Percentiles rank a stretch among this genome's conserved stretches.
Conservation (phyloP, 768 basidiomycete species). For the Rossbeevera mucosa region DNA sequence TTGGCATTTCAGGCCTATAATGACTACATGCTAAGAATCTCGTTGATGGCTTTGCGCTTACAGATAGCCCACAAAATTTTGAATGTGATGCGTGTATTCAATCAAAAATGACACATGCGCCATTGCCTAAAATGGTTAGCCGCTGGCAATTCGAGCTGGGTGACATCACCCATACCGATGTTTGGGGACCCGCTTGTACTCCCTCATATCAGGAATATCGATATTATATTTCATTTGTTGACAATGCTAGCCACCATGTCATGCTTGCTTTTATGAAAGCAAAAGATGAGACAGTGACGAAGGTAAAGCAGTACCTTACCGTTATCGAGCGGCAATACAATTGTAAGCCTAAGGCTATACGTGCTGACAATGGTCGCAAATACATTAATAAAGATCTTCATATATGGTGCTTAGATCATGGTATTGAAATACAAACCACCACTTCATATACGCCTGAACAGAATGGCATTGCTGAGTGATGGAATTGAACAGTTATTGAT, state of each 20-base stretch:
- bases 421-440: slow-evolving; percentile 16
- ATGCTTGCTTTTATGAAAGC: not conserved
- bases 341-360: slow-evolving; percentile 6
- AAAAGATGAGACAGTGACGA: not conserved
- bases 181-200: not conserved
- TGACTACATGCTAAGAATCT: not conserved
- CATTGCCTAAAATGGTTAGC: not conserved
- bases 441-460: slow-evolving; percentile 32
- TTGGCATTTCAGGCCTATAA: not conserved
- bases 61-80: not conserved
- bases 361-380: slow-evolving; percentile 33
- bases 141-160: not conserved
- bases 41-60: not conserved
- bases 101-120: not conserved
- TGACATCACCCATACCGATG: not conserved
- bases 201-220: not conserved
- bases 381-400: slow-evolving; percentile 24
- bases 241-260: not conserved
- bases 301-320: not conserved
- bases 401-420: slow-evolving; percentile 17
- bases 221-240: not conserved
- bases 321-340: not conserved
- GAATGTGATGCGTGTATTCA: not conserved
- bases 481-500: slow-evolving; percentile 33
- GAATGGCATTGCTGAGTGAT: slow-evolving; percentile 36